phyloP scores from a whole-genome alignment of 345 rosid species.

The Sapria himalayana region DNA sequence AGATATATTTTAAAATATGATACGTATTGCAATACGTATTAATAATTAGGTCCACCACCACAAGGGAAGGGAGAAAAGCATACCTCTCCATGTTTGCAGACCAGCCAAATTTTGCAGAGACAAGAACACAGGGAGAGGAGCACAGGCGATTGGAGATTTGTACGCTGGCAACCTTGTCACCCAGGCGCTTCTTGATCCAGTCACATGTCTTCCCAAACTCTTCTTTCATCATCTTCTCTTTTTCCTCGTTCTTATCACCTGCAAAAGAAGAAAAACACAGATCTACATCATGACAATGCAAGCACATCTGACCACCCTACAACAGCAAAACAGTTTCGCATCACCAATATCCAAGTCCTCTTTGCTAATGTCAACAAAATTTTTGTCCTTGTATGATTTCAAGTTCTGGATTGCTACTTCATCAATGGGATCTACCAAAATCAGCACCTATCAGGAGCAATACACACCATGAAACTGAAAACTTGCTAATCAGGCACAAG shows the following conservation, averaged over 20 bases:
- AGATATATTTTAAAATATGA: conserved; percentile 4
- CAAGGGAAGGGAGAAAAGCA: conserved; percentile 1
- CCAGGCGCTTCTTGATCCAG: conserved; percentile 82
- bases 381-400: conserved; percentile 84
- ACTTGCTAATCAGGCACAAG: conserved; percentile 1
- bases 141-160: conserved; percentile 76
- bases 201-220: conserved; percentile 86
- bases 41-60: too few relatives aligned
- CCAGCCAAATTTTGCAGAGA: conserved; percentile 90
- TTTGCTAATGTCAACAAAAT: conserved; percentile 89
- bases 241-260: conserved; percentile 88
- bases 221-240: conserved; percentile 52
- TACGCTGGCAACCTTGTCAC: conserved; percentile 78
- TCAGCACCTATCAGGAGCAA: conserved; percentile 45
- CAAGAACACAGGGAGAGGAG: conserved; percentile 94
- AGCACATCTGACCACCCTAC: background rate
- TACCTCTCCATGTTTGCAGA: conserved; percentile 99
- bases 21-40: too few relatives aligned
- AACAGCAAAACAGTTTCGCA: too few relatives aligned
- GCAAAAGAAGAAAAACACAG: conserved; percentile 1
- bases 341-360: conserved; percentile 95
- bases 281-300: background rate
- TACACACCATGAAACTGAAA: conserved; percentile 2
- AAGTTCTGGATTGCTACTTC: conserved; percentile 83
- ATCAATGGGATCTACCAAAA: conserved; percentile 79